phyloP scores from a whole-genome alignment of 805 yeast species.

The Kodamaea sagamina region DNA sequence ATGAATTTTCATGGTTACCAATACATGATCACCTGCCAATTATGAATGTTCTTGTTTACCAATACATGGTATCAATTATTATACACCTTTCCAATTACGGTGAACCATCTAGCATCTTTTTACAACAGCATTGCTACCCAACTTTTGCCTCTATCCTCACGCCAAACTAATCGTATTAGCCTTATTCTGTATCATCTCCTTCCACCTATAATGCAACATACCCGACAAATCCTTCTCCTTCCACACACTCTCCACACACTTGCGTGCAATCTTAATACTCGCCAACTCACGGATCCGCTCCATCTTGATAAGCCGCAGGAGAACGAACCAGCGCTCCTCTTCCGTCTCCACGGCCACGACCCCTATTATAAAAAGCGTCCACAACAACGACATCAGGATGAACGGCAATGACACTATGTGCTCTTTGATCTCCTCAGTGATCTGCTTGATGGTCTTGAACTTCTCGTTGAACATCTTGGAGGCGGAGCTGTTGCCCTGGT shows the following conservation, averaged over 20 bases:
- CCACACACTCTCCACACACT: conserved; percentile 40
- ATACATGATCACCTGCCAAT: no score
- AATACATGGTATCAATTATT: no score
- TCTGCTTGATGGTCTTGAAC: conserved; percentile 16
- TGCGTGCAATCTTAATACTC: conserved; percentile 39
- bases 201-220: conserved; percentile 30
- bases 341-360: conserved; percentile 32
- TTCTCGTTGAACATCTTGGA: conserved; percentile 2
- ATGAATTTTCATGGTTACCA: no score
- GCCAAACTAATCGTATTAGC: conserved; percentile 43
- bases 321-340: conserved; percentile 41
- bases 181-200: conserved; percentile 37
- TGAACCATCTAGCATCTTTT: no score
- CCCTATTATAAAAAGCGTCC: conserved; percentile 46
- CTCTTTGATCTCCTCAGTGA: conserved; percentile 23
- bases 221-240: conserved; percentile 39
- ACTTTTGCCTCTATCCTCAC: no score
- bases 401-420: conserved; percentile 27
- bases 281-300: conserved; percentile 38
- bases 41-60: no score
- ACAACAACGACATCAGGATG: conserved; percentile 34
- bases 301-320: conserved; percentile 34
- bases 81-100: not conserved
- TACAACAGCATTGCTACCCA: no score
- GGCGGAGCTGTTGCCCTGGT: conserved; percentile 7